Base-by-base conservation (phyloP, 495 filamentous ascomycete genomes). In the Talaromyces trachyspermus region DNA sequence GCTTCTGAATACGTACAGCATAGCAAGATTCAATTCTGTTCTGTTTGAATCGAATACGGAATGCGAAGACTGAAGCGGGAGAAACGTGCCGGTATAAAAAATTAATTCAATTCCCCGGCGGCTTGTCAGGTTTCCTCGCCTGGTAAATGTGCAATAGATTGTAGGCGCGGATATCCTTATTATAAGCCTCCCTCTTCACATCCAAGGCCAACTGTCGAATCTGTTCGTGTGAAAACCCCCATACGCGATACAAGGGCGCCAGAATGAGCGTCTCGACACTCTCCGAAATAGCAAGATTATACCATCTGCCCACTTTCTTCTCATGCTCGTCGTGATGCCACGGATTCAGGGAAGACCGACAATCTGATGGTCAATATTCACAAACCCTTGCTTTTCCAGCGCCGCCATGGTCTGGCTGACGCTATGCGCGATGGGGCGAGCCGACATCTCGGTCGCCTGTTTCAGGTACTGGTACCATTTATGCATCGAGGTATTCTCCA, bases 271-370 rank as follows among this genome's bases (percentile, higher is more conserved):
- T 80, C 49, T 90, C 79, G 35, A 95, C 69, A 12, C 85, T 86
- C 52, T 84, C 75, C 2, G 72, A 79, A 38, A 94, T 62, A 10
- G 79, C 85, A 15, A 94, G 68, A 55, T 89, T 87, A 61, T 92
- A 95, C 90, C 90, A 95, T 19, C 80, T 74, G 22, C 86, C 88
- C 18, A 88, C 75, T 40, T 85, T 80, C 49, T 77, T 85, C 50
- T 79, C 70, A 49, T 84, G 76, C 11, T 75, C 68, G 51, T 91
- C 82, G 11, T 68, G 56, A 25, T 85, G 80, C 90, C 90, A 95
- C 2, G 83, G 72, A 48, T 88, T 94, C 50, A 89, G 61, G 89
- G 86, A 27, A 92, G 55, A 29, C 77, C 74, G 36, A 94, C 81
- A 47, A 79, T 72, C 46, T 79, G 75, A 59, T 95, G 84, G 41